Percentiles rank a stretch among this genome's conserved stretches.
phyloP scores from a whole-genome alignment of 345 rosid species.

The Crucihimalaya himalaica region DNA sequence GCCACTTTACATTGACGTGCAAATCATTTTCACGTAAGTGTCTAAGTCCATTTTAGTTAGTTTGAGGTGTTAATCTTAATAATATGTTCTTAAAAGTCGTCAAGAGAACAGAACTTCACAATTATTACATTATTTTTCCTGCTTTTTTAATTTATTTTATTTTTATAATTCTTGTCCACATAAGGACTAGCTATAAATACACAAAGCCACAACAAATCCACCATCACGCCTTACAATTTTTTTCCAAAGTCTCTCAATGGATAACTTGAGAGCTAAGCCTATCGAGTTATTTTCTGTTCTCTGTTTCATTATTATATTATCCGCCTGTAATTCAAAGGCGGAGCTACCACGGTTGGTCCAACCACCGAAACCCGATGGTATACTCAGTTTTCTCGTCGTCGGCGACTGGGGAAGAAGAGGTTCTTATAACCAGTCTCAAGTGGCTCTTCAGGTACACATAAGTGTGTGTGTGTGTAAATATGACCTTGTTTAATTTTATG shows the following conservation, averaged over 20 bases:
- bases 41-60: background rate
- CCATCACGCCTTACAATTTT: background rate
- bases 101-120: background rate
- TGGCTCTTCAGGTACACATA: constrained; percentile 62
- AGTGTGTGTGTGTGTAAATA: no score
- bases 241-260: constrained; percentile 32
- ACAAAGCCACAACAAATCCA: constrained; percentile 14
- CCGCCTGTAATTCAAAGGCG: constrained; percentile 31
- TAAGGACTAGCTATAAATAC: constrained; percentile 20
- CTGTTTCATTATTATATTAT: constrained; percentile 11
- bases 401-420: constrained; percentile 89
- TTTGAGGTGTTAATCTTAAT: background rate
- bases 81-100: background rate
- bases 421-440: constrained; percentile 59
- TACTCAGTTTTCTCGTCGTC: constrained; percentile 63
- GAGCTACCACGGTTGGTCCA: constrained; percentile 52
- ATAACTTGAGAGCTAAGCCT: constrained; percentile 31
- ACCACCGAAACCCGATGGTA: constrained; percentile 49
- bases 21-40: background rate
- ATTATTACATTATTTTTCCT: background rate
- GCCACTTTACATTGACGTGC: background rate
- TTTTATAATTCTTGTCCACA: background rate
- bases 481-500: background rate
- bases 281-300: background rate
- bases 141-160: background rate